Percentiles rank a stretch among this genome's conserved stretches.
These are phyloP conservation scores for Xenosphaeropsis pyriputrescens DNA, from an alignment of 2,329 filamentous ascomycete genomes.

Conservation along the genomic window DNA sequence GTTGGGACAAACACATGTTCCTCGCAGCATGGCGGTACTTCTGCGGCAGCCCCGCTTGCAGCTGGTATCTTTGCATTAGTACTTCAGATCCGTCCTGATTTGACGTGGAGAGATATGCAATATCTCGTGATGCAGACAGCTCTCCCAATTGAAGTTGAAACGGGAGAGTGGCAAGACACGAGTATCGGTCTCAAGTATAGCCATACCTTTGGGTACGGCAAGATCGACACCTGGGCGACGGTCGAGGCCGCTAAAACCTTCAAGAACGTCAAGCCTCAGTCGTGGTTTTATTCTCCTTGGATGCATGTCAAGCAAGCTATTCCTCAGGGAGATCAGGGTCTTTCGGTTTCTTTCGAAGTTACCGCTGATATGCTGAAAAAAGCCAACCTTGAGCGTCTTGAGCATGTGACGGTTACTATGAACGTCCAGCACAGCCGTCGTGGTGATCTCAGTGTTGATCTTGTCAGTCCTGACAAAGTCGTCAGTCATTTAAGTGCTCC, in stretches of 20 bases:
- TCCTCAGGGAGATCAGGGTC: conserved; percentile 68
- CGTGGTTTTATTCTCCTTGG: conserved; percentile 92
- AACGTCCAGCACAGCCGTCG: conserved; percentile 79
- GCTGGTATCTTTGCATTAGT: conserved; percentile 86
- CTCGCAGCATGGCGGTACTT: conserved; percentile 79
- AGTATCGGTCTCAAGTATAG: conserved; percentile 75
- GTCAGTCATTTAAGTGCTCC: conserved; percentile 71
- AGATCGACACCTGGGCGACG: conserved; percentile 75
- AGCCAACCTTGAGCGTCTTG: conserved; percentile 73
- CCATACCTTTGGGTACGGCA: conserved; percentile 91
- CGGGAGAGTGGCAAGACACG: conserved; percentile 69
- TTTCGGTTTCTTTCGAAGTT: conserved; percentile 69
- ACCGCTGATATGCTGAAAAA: conserved; percentile 66
- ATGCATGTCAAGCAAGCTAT: conserved; percentile 76
- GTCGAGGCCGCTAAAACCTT: conserved; percentile 78
- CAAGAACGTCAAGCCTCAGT: conserved; percentile 83
- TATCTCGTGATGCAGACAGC: conserved; percentile 80
- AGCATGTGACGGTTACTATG: conserved; percentile 97
- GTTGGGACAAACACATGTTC: conserved; percentile 75
- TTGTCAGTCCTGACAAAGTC: conserved; percentile 70
- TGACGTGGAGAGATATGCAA: conserved; percentile 90
- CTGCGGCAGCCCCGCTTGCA: conserved; percentile 82
- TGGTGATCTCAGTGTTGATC: conserved; percentile 83
- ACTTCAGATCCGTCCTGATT: conserved; percentile 68
- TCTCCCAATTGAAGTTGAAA: conserved; percentile 60